Evolutionary conservation across 2,329 filamentous ascomycete species (phyloP), one percentile per base, ranked within the genome.

Genomic region (Ustulina deusta): DNA sequence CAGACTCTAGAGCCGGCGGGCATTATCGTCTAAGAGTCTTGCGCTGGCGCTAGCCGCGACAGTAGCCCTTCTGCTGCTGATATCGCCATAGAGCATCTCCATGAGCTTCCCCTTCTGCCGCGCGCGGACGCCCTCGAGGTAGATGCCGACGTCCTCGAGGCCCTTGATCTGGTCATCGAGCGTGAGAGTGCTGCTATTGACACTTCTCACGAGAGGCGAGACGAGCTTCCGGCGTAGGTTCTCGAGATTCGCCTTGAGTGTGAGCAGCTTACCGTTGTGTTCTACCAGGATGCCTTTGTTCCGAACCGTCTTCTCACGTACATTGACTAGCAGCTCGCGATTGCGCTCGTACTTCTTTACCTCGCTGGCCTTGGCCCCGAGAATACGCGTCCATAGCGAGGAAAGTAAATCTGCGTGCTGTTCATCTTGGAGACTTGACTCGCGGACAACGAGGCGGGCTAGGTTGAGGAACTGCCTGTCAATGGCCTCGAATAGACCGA

Each of bases 291-390:
- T 86, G 70, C 90, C 89, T 81, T 97, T 97, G 82, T 97, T 97
- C 69, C 89, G 88, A 27, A 97, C 89, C 1, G 94, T 97, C 74
- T 91, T 92, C 66, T 91, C 88, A 70, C 94, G 90, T 64, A 98
- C 91, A 71, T 91, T 91, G 57, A 86, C 87, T 27, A 98, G 87
- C 0, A 97, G 85, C 57, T 89, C 86, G 69, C 91, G 91, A 83
- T 98, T 98, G 81, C 92, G 93, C 79, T 97, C 93, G 80, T 94
- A 97, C 79, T 97, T 97, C 77, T 89, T 88, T n/a, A 97, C 85
- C 72, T 91, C 87, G 51, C 85, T 85, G 7, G 91, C 89, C 75
- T 92, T 91, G 44, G 91, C 85, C 1, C 94, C 94, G 0, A 97
- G 88, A 25, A 97, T 89, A 54, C 91, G 90, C 1, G 92, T 92